These are phyloP conservation scores for Podaxis sp. DNA, from an alignment of 768 basidiomycete genomes.

Conservation along the genomic window DNA sequence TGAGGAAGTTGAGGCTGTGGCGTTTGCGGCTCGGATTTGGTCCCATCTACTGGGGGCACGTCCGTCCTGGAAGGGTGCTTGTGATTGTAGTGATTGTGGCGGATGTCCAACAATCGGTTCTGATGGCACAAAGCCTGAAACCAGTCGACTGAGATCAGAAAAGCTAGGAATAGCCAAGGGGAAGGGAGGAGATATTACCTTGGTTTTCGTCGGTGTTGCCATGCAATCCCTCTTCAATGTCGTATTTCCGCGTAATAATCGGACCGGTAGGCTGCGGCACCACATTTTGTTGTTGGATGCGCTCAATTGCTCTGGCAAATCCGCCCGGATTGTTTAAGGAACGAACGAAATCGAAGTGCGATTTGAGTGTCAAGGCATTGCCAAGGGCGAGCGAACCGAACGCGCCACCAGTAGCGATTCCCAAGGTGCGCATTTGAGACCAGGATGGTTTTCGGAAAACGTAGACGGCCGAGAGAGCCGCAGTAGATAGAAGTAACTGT, in stretches of 20 bases:
- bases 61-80: background rate
- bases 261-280: slow-evolving; percentile 20
- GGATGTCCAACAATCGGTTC: background rate
- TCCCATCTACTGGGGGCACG: slow-evolving; percentile 51
- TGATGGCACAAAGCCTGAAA: background rate
- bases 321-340: slow-evolving; percentile 35
- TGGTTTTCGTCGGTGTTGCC: slow-evolving; percentile 11
- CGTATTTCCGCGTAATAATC: slow-evolving; percentile 23
- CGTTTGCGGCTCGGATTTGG: slow-evolving; percentile 55
- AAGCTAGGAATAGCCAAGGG: background rate
- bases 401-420: slow-evolving; percentile 13
- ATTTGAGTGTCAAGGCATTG: slow-evolving; percentile 21
- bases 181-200: slow-evolving; percentile 1
- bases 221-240: slow-evolving; percentile 11
- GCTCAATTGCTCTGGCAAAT: slow-evolving; percentile 36
- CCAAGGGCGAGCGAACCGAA: slow-evolving; percentile 29
- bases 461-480: slow-evolving; percentile 8
- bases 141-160: background rate
- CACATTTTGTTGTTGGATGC: slow-evolving; percentile 42
- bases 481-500: background rate
- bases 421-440: slow-evolving; percentile 2
- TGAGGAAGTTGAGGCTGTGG: slow-evolving; percentile 37
- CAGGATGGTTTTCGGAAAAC: slow-evolving; percentile 4
- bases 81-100: background rate
- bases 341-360: slow-evolving; percentile 32